Evolutionary conservation across 306 rosid genomes (phyloP), one percentile per base, ranked within the genome.

Genomic region (Neltuma alba): DNA sequence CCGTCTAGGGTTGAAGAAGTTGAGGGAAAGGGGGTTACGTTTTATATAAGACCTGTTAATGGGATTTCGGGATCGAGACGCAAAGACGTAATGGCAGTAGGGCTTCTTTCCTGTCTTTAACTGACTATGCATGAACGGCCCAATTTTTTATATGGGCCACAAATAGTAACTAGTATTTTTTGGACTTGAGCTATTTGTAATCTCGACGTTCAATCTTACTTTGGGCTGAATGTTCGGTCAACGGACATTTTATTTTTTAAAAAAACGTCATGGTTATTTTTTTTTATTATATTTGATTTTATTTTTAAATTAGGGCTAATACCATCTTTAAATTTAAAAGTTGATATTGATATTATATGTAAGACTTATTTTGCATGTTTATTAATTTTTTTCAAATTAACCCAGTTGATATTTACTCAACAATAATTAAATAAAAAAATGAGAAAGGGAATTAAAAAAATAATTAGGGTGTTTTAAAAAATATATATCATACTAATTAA

Each of bases 1-100:
- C 2, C n/a, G 41, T 31, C 54, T 75, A 79, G 86, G 83, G 83
- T 79, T 79, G 58, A 23, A 38, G 23, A 27, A 11, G 0, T 1
- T 16, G 1, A 0, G 0, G 25, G 0, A 0, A 3, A 21, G 13
- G 70, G 1, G 34, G n/a, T 36, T 13, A 52, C 9, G 0, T 2
- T 28, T 30, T 57, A 41, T 13, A 74, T 84, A 70, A 25, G 34
- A 55, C 27, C 28, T 36, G 14, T 41, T 4, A 13, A 40, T 20
- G 41, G 69, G 69, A 44, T 58, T 61, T 50, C 60, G 31, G 10
- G 44, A 81, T 18, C 3, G 68, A 3, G 41, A 33, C 3, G 6
- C 15, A 13, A 61, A 54, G 5, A 6, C 7, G 27, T 45, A 14
- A 45, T 45, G 30, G 14, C 58, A 6, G 27, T 7, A 10, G 45